Evolutionary conservation across 2,329 filamentous ascomycete species (phyloP), one percentile per base, ranked within the genome.

Genomic region (Fusarium nygamai): DNA sequence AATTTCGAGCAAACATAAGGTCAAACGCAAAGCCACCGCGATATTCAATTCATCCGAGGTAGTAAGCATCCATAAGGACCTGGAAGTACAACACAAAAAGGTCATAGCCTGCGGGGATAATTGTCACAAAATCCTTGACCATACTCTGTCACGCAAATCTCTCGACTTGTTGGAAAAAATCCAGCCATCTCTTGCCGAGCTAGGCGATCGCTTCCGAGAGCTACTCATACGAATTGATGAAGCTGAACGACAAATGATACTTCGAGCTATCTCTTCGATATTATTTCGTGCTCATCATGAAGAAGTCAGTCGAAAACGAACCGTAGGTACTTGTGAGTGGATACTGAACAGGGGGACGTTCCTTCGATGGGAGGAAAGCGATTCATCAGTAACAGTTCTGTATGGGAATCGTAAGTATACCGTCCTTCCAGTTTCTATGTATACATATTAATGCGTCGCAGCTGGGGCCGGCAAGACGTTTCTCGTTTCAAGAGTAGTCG

Each of bases 71-170:
- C 16, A 33, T 8, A 4, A 19, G 4, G 29, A 24, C 8, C 11
- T 51, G 2, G 22, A 13, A 33, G 8, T 1, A 0, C 29, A 51
- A 0, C 29, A 33, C 8, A 14, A 2, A 24, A 33, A 33, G 8
- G 16, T 10, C 22, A 9, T 51, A 3, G 1, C 8, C 2, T 19
- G 47, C 3, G 47, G 29, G 10, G 47, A 51, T 0, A 4, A 19
- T 1, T 51, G 47, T 0, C 29, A 19, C 5, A 51, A 24, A 5
- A 3, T 51, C 11, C 11, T 51, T 0, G 10, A 3, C 2, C 29
- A 19, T 0, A 2, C 0, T 0, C 0, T 51, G 2, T 51, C 47
- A 0, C 1, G 5, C 5, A 10, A 19, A 19, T 50, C 47, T 33
- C 47, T 33, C 11, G 47, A n/a, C 3, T 1, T 50, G 22, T 1